Conservation (phyloP, 805 yeast genomes). For the Yamadazyma kitorensis region DNA sequence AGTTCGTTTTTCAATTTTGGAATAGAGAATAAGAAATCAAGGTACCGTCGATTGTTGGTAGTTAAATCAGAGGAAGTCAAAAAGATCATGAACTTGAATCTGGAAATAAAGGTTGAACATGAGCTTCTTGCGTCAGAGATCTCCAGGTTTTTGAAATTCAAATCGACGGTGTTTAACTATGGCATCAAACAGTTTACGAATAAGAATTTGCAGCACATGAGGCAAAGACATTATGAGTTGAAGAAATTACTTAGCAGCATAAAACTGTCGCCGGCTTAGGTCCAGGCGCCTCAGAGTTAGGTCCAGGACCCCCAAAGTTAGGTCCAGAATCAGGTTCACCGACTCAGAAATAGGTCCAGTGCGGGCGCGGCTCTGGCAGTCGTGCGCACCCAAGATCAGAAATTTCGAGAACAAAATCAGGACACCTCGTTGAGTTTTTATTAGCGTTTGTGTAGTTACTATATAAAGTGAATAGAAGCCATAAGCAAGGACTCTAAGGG, state of each 20-base stretch:
- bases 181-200: conserved; percentile 31
- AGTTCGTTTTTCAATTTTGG: conserved; percentile 33
- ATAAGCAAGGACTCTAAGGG: no score
- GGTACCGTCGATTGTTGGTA: conserved; percentile 43
- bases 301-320: no score
- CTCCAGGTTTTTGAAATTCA: conserved; percentile 54
- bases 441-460: no score
- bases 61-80: conserved; percentile 39
- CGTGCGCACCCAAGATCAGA: no score
- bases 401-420: no score
- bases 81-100: conserved; percentile 41
- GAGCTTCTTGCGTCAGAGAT: conserved; percentile 63
- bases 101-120: conserved; percentile 51
- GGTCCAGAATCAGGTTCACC: no score
- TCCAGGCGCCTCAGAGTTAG: no score
- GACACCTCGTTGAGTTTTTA: no score
- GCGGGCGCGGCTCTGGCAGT: no score
- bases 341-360: no score
- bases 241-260: conserved; percentile 1
- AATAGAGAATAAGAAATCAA: conserved; percentile 51
- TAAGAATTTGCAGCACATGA: conserved; percentile 7
- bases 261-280: not conserved
- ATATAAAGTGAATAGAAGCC: no score
- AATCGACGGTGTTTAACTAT: conserved; percentile 37
- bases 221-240: conserved; percentile 5